These are phyloP conservation scores for Globisporangium yorkense DNA, from an alignment of 352 stramenopile genomes.

Conservation along the genomic window DNA sequence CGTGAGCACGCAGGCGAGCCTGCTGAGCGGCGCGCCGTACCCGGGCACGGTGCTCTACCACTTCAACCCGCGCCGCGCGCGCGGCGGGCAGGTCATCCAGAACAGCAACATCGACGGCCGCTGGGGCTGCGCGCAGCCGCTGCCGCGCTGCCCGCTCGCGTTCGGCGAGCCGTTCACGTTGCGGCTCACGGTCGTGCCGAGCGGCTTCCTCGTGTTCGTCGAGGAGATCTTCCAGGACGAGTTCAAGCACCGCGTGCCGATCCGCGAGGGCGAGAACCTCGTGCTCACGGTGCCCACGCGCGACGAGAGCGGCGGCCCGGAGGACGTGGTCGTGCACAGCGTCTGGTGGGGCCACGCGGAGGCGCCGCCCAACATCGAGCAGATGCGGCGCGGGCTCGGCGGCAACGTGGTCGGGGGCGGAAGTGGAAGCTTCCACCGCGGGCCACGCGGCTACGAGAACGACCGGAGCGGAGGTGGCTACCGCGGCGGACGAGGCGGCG, in stretches of 20 bases:
- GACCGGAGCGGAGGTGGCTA: slow-evolving; percentile 6
- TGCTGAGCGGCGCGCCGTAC: slow-evolving; percentile 63
- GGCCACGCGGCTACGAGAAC: slow-evolving; percentile 3
- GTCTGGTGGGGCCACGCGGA: slow-evolving; percentile 84
- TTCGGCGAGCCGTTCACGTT: slow-evolving; percentile 79
- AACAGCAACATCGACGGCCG: slow-evolving; percentile 81
- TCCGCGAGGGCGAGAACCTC: slow-evolving; percentile 77
- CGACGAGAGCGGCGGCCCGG: slow-evolving; percentile 68
- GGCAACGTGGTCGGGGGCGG: slow-evolving; percentile 17
- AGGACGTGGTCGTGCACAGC: slow-evolving; percentile 70
- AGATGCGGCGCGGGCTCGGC: slow-evolving; percentile 29
- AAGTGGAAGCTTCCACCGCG: slow-evolving; percentile 23
- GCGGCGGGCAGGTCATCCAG: slow-evolving; percentile 64
- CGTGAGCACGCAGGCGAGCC: slow-evolving; percentile 63
- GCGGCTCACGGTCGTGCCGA: slow-evolving; percentile 60
- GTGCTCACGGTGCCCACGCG: slow-evolving; percentile 67
- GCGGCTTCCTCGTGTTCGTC: slow-evolving; percentile 71
- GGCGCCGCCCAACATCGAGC: slow-evolving; percentile 57
- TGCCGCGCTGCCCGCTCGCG: slow-evolving; percentile 56
- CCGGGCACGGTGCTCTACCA: slow-evolving; percentile 77
- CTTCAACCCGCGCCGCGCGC: slow-evolving; percentile 66
- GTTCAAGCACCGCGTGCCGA: slow-evolving; percentile 81
- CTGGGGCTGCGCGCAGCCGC: slow-evolving; percentile 63
- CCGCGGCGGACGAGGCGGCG: slow-evolving; percentile 21
- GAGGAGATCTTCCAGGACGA: slow-evolving; percentile 82